phyloP scores from a whole-genome alignment of 768 basidiomycete species.

The Melanogaster broomeanus region DNA sequence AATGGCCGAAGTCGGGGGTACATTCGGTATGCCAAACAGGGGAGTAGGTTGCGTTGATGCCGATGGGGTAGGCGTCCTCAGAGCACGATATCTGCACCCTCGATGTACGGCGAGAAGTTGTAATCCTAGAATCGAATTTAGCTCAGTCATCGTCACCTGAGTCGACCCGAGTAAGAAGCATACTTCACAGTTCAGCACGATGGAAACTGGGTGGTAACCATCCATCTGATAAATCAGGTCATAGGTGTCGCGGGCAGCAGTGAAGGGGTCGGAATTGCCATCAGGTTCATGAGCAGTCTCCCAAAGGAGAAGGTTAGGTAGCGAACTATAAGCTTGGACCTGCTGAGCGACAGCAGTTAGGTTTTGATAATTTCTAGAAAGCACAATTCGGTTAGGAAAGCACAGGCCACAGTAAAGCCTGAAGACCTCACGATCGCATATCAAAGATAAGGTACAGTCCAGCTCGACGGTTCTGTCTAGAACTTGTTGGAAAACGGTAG shows the following conservation, averaged over 20 bases:
- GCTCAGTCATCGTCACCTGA: not conserved
- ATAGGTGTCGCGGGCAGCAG: constrained; percentile 50
- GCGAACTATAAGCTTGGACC: constrained; percentile 63
- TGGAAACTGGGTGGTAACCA: constrained; percentile 59
- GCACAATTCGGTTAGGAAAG: not conserved
- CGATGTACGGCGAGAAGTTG: constrained; percentile 56
- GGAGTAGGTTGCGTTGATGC: constrained; percentile 65
- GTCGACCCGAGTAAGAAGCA: not conserved
- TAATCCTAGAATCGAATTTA: constrained; percentile 47
- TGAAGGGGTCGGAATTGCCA: constrained; percentile 64
- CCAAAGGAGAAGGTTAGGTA: constrained; percentile 68
- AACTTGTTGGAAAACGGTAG: constrained; percentile 36
- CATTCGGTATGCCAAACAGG: constrained; percentile 60
- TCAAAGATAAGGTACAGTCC: constrained; percentile 73
- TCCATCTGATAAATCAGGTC: constrained; percentile 50
- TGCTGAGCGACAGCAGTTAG: constrained; percentile 57
- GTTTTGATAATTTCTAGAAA: constrained; percentile 57
- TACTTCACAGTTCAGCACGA: constrained; percentile 52
- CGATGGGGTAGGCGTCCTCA: constrained; percentile 43
- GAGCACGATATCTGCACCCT: constrained; percentile 70
- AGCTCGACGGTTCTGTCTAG: constrained; percentile 14
- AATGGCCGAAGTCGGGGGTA: constrained; percentile 66
- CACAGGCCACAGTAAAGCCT: not conserved
- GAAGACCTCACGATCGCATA: constrained; percentile 55
- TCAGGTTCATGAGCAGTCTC: constrained; percentile 78